Conservation (phyloP, 306 rosid species). For the Quercus berberidifolia region DNA sequence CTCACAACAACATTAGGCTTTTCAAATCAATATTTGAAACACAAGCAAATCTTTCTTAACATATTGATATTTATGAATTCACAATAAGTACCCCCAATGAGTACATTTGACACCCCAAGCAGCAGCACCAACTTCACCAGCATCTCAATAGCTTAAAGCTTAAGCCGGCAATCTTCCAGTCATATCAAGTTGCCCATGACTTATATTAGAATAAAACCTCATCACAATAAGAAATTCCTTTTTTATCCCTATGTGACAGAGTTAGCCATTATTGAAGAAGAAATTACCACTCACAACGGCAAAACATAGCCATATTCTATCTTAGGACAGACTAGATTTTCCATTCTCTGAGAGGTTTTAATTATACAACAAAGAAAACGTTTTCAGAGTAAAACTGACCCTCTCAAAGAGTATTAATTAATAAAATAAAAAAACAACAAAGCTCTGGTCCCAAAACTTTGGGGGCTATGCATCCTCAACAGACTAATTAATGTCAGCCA, state of each 20-base stretch:
- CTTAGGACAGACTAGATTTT: too few species aligned
- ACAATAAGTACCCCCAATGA: neutral
- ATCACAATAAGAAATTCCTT: neutral
- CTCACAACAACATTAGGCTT: neutral
- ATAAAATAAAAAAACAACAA: too few species aligned
- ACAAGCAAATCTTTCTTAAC: neutral
- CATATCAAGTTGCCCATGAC: neutral
- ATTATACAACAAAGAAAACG: too few species aligned
- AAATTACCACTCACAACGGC: too few species aligned
- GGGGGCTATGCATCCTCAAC: too few species aligned
- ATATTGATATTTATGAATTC: neutral
- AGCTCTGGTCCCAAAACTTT: too few species aligned
- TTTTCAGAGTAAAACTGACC: too few species aligned
- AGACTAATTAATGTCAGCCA: too few species aligned
- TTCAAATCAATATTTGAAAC: neutral
- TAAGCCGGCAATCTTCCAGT: neutral
- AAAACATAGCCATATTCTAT: too few species aligned
- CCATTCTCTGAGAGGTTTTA: too few species aligned
- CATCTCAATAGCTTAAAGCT: neutral
- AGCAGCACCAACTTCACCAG: neutral
- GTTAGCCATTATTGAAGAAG: neutral
- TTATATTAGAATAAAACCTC: too few species aligned
- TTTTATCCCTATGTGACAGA: neutral
- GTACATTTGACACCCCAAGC: neutral
- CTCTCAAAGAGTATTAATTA: too few species aligned